Base-by-base conservation (phyloP, 2,329 filamentous ascomycete genomes). In the Neurospora sp. region DNA sequence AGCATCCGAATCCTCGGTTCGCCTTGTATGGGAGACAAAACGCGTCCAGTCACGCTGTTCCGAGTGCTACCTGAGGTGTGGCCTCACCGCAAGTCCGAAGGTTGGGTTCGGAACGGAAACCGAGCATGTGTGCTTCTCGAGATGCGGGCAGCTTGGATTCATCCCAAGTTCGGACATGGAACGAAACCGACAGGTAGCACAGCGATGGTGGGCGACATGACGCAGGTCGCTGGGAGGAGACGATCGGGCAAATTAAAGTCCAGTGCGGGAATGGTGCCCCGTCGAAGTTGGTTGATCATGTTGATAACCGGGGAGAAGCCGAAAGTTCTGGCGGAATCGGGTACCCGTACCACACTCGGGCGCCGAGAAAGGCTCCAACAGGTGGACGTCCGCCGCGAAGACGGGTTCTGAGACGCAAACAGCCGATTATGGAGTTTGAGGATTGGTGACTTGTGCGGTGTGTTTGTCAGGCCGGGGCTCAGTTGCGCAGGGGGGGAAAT, bases 1-100 rank as follows among this genome's bases (percentile, higher is more conserved):
- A 74, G 85, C 84, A 62, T 28, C 52, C 52, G 15, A 62, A 62
- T 36, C 52, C 28, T 62, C 52, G 52, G 52, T 62, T 62, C 52
- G 52, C 52, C 52, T 62, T 62, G 52, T 62, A 62, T 62, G 52
- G 52, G 13, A 62, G 28, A 62, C 52, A 36, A n/a, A 36, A 62
- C 15, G 52, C 52, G 23, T 62, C 52, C 52, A 62, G 52, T 62
- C 52, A 62, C 7, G 52, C 7, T 62, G 52, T 62, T n/a, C 52
- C 52, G 52, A 62, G 52, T 62, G 28, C 52, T 62, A 62, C 52
- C 52, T 36, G 23, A 62, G 52, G 52, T 62, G 15, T 62, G 52
- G 28, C 52, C 52, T 62, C 52, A 62, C 52, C 52, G 52, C 52
- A 33, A 62, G 52, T 62, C 52, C 28, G 23, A 62, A 62, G 52